Percentiles rank a stretch among this genome's conserved stretches.
Conservation (phyloP, 2,329 filamentous ascomycete species). For the Didymella pomorum region DNA sequence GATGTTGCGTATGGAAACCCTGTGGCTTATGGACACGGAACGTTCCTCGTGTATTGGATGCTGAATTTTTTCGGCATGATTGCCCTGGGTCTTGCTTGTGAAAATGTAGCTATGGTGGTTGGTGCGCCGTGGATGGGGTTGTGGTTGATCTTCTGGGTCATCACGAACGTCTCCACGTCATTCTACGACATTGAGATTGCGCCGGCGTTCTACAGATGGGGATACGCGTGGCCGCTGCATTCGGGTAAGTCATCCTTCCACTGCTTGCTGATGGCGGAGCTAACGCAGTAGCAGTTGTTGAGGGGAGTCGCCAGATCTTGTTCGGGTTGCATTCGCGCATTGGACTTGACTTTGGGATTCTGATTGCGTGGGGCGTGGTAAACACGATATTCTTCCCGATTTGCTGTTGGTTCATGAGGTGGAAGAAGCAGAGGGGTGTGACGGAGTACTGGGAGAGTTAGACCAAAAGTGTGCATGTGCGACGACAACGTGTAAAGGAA, state of each 20-base stretch:
- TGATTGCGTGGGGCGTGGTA: conserved; percentile 66
- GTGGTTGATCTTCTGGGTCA: conserved; percentile 74
- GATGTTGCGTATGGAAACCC: conserved; percentile 53
- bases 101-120: conserved; percentile 70
- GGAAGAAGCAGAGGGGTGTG: conserved; percentile 30
- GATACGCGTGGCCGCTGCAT: conserved; percentile 70
- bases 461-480: not conserved
- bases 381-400: conserved; percentile 64
- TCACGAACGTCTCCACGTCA: conserved; percentile 67
- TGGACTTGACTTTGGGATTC: conserved; percentile 67
- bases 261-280: conserved; percentile 25
- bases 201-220: conserved; percentile 67
- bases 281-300: conserved; percentile 57
- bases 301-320: conserved; percentile 66
- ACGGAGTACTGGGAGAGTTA: conserved; percentile 26
- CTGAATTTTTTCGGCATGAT: conserved; percentile 70
- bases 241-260: conserved; percentile 51
- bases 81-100: conserved; percentile 68
- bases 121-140: conserved; percentile 68
- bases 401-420: conserved; percentile 52
- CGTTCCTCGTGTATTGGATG: conserved; percentile 70
- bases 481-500: too few relatives aligned
- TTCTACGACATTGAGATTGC: conserved; percentile 69
- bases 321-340: conserved; percentile 67
- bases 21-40: conserved; percentile 64